Base-by-base conservation (phyloP, 1,284 basidiomycete genomes). In the Moniliophthora roreri region DNA sequence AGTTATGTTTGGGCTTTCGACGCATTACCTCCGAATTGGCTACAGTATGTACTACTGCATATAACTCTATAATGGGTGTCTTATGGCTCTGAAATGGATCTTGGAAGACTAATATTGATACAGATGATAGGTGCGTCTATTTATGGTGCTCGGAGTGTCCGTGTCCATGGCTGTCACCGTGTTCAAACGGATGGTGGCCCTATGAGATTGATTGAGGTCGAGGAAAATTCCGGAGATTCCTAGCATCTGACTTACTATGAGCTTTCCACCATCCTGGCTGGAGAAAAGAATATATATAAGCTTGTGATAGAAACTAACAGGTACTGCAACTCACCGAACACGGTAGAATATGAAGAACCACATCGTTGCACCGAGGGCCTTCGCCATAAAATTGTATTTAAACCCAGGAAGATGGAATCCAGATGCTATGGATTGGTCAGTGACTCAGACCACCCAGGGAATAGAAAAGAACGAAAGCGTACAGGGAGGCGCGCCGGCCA, bases 261-360 rank as follows among this genome's bases (percentile, higher is more conserved):
- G 69, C 61, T 90, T 90, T n/a, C 80, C 76, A 45, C 87, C 87
- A 58, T 90, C 87, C 72, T 90, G 76, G 57, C 87, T 90, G 64
- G 38, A 60, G 40, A 24, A 48, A 36, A 34, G 32, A n/a, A n/a
- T n/a, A n/a, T n/a, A n/a, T n/a, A 11, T 57, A 38, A 49, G 35
- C 36, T 37, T 50, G 23, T 18, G 37, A 48, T 7, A 6, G 42
- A 44, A 48, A 35, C 18, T 58, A 16, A 48, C 45, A 48, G 41
- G 24, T 41, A n/a, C 37, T 10, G 10, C 20, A 15, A 79, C 89
- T 69, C 65, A 95, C 93, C 93, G 80, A 59, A 90, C 87, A 56
- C 93, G 85, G 74, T 95, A 96, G 78, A 96, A 95, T 70, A 96
- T 91, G 80, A 95, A 97, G 84, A 96, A 96, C 93, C 93, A 96